phyloP scores from a whole-genome alignment of 208 protist genomes.

The Leishmania lainsoni region DNA sequence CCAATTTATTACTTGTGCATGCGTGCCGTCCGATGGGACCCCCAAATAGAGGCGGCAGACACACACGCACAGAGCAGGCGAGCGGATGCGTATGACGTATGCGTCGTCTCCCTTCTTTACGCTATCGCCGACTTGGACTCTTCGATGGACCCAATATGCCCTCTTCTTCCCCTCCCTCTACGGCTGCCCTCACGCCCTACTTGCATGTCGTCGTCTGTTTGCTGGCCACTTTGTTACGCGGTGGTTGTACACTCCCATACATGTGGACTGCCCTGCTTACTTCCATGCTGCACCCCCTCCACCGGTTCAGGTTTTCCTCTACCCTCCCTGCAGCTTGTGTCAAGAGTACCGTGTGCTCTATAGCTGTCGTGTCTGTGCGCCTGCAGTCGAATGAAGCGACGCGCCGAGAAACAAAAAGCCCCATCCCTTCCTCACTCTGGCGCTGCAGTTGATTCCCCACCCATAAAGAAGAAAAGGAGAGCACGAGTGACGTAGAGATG shows the following conservation, averaged over 20 bases:
- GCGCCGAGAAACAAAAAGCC: background rate
- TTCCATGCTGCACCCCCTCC: too few species aligned
- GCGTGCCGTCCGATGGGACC: background rate
- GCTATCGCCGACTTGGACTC: background rate
- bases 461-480: background rate
- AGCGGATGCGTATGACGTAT: background rate
- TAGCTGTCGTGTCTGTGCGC: background rate
- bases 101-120: slow-evolving; percentile 1
- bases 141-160: background rate
- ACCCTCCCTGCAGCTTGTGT: too few species aligned
- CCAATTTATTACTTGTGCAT: background rate
- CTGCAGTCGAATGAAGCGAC: background rate
- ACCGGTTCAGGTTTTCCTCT: too few species aligned
- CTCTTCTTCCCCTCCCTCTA: background rate
- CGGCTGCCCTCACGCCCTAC: background rate
- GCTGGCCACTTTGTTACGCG: too few species aligned
- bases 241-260: too few species aligned
- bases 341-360: too few species aligned
- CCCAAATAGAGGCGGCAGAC: background rate
- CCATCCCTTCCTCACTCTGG: background rate
- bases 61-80: background rate
- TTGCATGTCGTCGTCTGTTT: too few species aligned
- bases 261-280: too few species aligned
- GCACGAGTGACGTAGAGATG: too few species aligned
- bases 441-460: background rate